phyloP scores from a whole-genome alignment of 345 rosid species.

The Xanthoceras sorbifolium region DNA sequence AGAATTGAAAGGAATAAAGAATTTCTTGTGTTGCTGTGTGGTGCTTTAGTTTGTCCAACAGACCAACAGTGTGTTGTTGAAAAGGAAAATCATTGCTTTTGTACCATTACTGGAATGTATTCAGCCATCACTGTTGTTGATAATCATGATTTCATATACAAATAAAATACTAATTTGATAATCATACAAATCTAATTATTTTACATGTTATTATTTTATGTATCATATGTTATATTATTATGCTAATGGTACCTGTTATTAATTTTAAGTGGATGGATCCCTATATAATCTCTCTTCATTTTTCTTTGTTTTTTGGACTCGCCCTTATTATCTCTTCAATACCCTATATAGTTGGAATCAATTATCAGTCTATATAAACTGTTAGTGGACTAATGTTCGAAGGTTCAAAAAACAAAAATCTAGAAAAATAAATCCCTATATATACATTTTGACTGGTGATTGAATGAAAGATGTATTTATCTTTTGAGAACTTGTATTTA shows the following conservation, averaged over 20 bases:
- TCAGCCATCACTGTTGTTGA: neutral
- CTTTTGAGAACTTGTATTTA: no score
- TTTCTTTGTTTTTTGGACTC: no score
- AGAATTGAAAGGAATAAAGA: neutral
- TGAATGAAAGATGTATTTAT: no score
- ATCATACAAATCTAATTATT: neutral
- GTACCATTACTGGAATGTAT: neutral
- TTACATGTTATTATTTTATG: no score
- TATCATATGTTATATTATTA: no score
- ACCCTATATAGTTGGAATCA: no score
- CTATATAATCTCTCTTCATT: neutral
- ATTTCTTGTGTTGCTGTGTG: neutral
- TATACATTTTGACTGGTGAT: no score
- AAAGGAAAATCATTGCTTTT: neutral
- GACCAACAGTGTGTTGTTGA: neutral
- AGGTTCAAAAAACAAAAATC: no score
- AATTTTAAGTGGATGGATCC: neutral
- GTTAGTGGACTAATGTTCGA: no score
- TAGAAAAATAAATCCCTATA: no score
- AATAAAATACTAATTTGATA: neutral
- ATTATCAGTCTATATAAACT: no score
- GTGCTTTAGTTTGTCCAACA: neutral
- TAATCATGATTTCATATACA: neutral
- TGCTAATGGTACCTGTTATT: neutral
- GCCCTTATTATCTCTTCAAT: no score